Evolutionary conservation across 2,329 filamentous ascomycete species (phyloP).

Genomic region (Knoxdaviesia capensis): DNA sequence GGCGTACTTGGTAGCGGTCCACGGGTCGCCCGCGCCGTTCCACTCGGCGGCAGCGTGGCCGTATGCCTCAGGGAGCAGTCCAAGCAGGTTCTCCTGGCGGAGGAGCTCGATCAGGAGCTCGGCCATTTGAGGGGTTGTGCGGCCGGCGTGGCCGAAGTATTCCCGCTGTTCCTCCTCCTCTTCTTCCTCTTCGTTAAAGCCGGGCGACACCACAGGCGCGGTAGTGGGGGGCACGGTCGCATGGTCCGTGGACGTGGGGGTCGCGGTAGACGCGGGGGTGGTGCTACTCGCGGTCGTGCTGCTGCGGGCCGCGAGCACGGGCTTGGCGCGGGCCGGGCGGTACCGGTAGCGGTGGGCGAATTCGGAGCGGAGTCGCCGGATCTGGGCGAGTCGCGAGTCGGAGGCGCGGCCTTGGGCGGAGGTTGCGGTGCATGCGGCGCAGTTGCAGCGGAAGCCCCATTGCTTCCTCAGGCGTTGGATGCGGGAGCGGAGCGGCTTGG

Average conservation of each 20-base stretch:
- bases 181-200: too few species aligned
- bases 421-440: slow-evolving; percentile 15
- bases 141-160: slow-evolving; percentile 11
- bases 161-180: slow-evolving; percentile 11
- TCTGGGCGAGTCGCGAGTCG: slow-evolving; percentile 17
- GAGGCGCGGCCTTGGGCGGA: slow-evolving; percentile 11
- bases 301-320: too few species aligned
- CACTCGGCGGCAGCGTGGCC: slow-evolving; percentile 17
- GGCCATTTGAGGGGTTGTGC: slow-evolving; percentile 14
- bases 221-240: too few species aligned
- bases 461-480: slow-evolving; percentile 10
- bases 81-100: slow-evolving; percentile 18
- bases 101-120: slow-evolving; percentile 18
- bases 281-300: too few species aligned
- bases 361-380: slow-evolving; percentile 8
- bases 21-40: slow-evolving; percentile 17
- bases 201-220: too few species aligned
- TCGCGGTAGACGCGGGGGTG: too few species aligned
- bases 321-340: background rate
- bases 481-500: slow-evolving; percentile 9
- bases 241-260: too few species aligned
- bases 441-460: slow-evolving; percentile 22
- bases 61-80: slow-evolving; percentile 15
- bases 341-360: background rate
- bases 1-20: slow-evolving; percentile 17